Base-by-base conservation (phyloP, 2,329 filamentous ascomycete genomes). In the Scedosporium minutisporum region DNA sequence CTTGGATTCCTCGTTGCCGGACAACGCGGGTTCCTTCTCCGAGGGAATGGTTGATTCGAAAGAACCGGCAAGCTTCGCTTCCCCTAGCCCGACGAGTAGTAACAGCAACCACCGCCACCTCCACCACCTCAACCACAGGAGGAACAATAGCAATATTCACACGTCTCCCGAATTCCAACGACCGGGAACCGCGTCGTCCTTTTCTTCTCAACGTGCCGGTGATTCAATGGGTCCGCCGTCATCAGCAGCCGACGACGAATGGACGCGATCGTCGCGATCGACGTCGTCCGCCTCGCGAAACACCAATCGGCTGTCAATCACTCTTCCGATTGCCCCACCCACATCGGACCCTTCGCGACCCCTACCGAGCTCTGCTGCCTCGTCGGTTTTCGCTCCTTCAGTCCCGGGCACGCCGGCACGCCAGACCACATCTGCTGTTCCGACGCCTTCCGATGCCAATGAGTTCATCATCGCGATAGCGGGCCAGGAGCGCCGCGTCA, bases 381-480 rank as follows among this genome's bases (percentile, higher is more conserved):
- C 69, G 9, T 65, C 70, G 16, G 38, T 61, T 14, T 9, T 59
- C n/a, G 57, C 25, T 33, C 63, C 70, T 66, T 80, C 80, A 0
- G 74, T 79, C 27, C 82, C 83, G 2, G 76, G 78, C 10, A 84
- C 83, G 1, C 81, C 83, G 2, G 68, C 75, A 51, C 23, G 78
- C 83, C 57, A 74, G 75, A 2, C 75, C 78, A 0, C 71, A 68
- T 6, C 62, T 78, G 29, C 69, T 73, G 48, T n/a, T 14, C 23
- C 59, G 10, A 78, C 78, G 1, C 81, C 82, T 1, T 74, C 77
- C 44, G 85, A 87, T 65, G 78, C 84, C 60, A 83, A 82, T 69
- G 81, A 87, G 60, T 90, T 97, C 69, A 87, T 99, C 67, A 93
- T 91, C 65, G 89, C 93, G 63, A 89, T 99, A 69, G 95, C 95